Evolutionary conservation across 2,329 filamentous ascomycete genomes (phyloP).

Genomic region (Verticillium tricorpus): DNA sequence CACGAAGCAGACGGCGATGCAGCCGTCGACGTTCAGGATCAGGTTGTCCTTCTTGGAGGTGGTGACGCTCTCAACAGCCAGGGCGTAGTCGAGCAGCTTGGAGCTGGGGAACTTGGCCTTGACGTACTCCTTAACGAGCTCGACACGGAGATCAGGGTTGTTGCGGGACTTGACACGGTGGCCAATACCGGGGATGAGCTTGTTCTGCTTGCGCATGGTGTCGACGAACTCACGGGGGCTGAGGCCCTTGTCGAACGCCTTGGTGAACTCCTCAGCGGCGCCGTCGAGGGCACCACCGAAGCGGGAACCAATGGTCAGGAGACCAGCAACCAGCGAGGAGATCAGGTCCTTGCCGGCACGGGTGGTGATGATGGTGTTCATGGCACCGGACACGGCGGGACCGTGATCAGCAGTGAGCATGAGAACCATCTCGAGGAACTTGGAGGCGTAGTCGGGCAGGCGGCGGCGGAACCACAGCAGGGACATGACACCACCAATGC

Average conservation of each 20-base stretch:
- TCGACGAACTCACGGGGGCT: constrained; percentile 99
- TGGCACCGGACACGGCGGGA: constrained; percentile 96
- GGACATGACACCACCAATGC: constrained; percentile 99
- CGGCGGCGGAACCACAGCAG: constrained; percentile 99
- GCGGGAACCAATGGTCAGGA: constrained; percentile 94
- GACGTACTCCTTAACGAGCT: constrained; percentile 99
- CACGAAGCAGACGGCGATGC: constrained; percentile 97
- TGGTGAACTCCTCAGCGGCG: constrained; percentile 96
- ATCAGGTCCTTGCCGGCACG: constrained; percentile 99
- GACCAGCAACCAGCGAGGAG: constrained; percentile 89
- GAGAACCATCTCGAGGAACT: constrained; percentile 99
- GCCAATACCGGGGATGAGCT: constrained; percentile 98
- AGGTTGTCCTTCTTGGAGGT: constrained; percentile 99
- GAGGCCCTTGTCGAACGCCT: constrained; percentile 96
- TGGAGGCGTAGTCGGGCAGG: constrained; percentile 91
- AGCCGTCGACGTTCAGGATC: constrained; percentile 98
- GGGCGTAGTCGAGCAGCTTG: constrained; percentile 98
- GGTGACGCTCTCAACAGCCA: constrained; percentile 96
- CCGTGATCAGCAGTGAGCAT: constrained; percentile 99
- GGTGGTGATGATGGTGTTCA: constrained; percentile 99
- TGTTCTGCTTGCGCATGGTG: constrained; percentile 99
- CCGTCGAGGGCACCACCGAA: constrained; percentile 98
- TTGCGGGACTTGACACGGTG: constrained; percentile 99
- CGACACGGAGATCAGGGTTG: constrained; percentile 99
- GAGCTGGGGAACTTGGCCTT: constrained; percentile 94